Base-by-base conservation (phyloP, 2,329 filamentous ascomycete species). In the Raffaelea deltoideospora region DNA sequence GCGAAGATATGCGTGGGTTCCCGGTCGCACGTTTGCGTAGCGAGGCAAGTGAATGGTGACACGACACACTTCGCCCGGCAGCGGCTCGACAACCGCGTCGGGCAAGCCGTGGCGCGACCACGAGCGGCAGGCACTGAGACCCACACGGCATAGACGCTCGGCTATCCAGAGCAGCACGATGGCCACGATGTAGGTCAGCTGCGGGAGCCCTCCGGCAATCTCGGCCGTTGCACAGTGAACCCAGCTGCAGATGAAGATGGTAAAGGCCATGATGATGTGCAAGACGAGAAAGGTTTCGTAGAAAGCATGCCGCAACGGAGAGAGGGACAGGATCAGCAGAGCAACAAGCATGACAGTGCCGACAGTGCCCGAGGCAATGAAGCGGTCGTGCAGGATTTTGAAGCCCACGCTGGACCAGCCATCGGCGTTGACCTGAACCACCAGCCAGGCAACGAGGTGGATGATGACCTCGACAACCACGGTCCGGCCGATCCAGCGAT, bases 221-320 rank as follows among this genome's bases (percentile, higher is more conserved):
- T 64, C 56, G 21, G 83, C 72, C 10, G 81, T 63, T 31, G 72
- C 65, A 48, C 84, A 75, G 61, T 96, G 90, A 27, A 87, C 63
- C 69, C 78, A 90, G 9, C 87, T 76, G 49, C 76, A 78, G 39
- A 72, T 64, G 35, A 95, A 70, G 33, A 66, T 63, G 37, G 83
- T 52, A 26, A 79, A 56, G 28, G 78, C 85, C 35, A 93, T 61
- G 27, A 82, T 55, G 47, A 93, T 86, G 59, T 96, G 90, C 22
- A 79, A 59, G 53, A 82, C 84, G 48, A 96, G 69, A 61, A 98
- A 98, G 1, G 85, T 92, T 61, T 98, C 90, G 61, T 98, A 98
- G 54, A 94, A 95, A 28, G 87, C 86, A 56, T 95, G 88, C 42
- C 90, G 78, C 35, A 98, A 53, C 0, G 86, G 79, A 3, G 85